Conservation (phyloP, 352 stramenopile species). For the Pythium dissimile region DNA sequence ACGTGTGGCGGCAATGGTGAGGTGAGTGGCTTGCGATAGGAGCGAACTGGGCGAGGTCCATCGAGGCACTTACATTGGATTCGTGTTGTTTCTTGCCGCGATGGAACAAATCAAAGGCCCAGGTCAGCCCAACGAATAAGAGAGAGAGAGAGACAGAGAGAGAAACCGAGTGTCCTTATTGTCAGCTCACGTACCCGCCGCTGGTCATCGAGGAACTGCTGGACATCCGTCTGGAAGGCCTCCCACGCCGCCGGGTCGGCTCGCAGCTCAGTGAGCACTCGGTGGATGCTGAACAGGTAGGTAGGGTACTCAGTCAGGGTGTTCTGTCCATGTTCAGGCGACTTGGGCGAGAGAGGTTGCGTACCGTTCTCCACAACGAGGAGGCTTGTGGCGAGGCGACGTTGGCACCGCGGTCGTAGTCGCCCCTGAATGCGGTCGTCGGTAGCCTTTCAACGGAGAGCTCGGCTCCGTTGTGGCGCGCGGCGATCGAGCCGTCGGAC, state of each 20-base stretch:
- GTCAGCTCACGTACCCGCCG: conserved; percentile 29
- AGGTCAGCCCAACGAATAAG: background rate
- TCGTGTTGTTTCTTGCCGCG: conserved; percentile 32
- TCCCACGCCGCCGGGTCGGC: conserved; percentile 50
- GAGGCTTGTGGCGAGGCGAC: conserved; percentile 20
- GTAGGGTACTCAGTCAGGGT: no score
- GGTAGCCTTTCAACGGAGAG: conserved; percentile 1
- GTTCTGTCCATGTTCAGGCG: no score
- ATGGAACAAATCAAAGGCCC: background rate
- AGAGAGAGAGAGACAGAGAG: no score
- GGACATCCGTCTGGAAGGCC: conserved; percentile 48
- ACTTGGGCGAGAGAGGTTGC: background rate
- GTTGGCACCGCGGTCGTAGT: background rate
- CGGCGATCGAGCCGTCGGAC: conserved; percentile 3
- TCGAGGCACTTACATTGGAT: conserved; percentile 16
- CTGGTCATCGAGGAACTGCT: conserved; percentile 40
- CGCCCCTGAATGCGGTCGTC: conserved; percentile 5
- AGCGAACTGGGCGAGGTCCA: background rate
- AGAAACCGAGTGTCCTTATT: no score
- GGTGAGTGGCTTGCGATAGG: background rate
- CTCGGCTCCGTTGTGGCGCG: background rate
- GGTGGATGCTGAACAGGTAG: conserved; percentile 35
- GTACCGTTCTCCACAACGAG: conserved; percentile 31
- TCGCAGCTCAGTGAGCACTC: conserved; percentile 53
- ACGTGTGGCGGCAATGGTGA: background rate